These are phyloP conservation scores for Suhomyces bolitotheri DNA, from an alignment of 1,139 yeast species.

Conservation along the genomic window DNA sequence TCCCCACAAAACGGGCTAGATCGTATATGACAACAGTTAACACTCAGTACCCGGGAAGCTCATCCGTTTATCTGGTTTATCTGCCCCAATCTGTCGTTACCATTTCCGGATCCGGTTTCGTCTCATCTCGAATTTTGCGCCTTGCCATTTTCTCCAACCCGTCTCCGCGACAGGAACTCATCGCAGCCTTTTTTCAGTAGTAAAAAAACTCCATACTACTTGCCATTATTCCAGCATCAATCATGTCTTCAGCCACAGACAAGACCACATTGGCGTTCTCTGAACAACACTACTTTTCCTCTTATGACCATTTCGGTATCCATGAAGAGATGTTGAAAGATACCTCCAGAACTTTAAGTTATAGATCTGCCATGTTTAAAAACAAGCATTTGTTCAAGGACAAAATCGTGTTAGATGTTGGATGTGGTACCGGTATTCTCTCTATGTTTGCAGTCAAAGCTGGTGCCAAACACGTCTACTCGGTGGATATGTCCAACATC, in stretches of 20 bases:
- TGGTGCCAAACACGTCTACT: constrained; percentile 95
- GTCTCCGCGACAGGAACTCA: constrained; percentile 9
- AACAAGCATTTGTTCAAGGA: constrained; percentile 88
- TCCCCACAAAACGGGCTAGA: too few species aligned
- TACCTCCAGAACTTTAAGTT: constrained; percentile 85
- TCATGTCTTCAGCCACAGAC: constrained; percentile 46
- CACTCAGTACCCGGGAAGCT: too few species aligned
- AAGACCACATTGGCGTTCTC: constrained; percentile 54
- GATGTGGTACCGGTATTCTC: constrained; percentile 96
- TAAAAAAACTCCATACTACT: constrained; percentile 1
- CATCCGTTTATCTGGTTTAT: too few species aligned
- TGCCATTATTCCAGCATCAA: not conserved
- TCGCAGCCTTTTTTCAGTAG: constrained; percentile 9
- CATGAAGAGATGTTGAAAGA: constrained; percentile 99
- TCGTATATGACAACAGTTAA: too few species aligned
- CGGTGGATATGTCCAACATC: constrained; percentile 96
- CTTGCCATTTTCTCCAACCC: not conserved
- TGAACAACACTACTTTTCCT: constrained; percentile 91
- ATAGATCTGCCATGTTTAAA: constrained; percentile 89
- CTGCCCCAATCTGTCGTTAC: too few species aligned
- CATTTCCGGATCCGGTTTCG: too few species aligned
- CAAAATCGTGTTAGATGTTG: constrained; percentile 96
- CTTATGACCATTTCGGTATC: constrained; percentile 96
- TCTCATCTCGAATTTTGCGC: constrained; percentile 15
- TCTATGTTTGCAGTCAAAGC: constrained; percentile 99